Evolutionary conservation across 352 stramenopile species (phyloP).

Genomic region (Globisporangium apiculatum): DNA sequence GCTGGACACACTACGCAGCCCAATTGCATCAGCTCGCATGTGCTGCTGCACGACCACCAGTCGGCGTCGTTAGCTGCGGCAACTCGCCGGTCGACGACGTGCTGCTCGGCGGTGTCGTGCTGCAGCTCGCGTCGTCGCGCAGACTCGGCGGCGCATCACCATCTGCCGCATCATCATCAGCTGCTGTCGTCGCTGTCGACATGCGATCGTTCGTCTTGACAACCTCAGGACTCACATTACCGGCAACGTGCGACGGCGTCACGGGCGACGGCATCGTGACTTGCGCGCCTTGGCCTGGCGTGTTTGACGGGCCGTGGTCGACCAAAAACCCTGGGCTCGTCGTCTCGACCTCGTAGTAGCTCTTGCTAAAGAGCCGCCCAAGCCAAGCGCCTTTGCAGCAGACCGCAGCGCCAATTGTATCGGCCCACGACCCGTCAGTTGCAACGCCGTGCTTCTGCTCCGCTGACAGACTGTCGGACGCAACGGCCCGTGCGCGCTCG

Average conservation of each 20-base stretch:
- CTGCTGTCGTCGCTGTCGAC: slow-evolving; percentile 26
- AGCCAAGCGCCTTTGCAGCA: slow-evolving; percentile 57
- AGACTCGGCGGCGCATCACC: slow-evolving; percentile 24
- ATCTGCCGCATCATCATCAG: slow-evolving; percentile 19
- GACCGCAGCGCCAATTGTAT: slow-evolving; percentile 49
- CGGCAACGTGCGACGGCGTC: slow-evolving; percentile 18
- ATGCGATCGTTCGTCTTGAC: slow-evolving; percentile 17
- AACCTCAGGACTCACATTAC: slow-evolving; percentile 22
- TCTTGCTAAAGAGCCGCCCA: slow-evolving; percentile 45
- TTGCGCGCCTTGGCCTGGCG: slow-evolving; percentile 47
- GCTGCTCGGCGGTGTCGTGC: slow-evolving; percentile 32
- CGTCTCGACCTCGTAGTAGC: slow-evolving; percentile 80
- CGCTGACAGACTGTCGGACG: slow-evolving; percentile 48
- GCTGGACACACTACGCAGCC: slow-evolving; percentile 4
- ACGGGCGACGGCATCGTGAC: slow-evolving; percentile 49
- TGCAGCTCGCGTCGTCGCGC: slow-evolving; percentile 24
- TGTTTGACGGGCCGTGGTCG: slow-evolving; percentile 46
- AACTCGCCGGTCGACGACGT: slow-evolving; percentile 19
- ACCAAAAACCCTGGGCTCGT: slow-evolving; percentile 58
- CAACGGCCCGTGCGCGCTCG: slow-evolving; percentile 50
- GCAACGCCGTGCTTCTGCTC: slow-evolving; percentile 47
- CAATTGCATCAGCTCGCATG: neutral
- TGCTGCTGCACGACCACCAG: slow-evolving; percentile 4
- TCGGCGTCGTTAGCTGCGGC: slow-evolving; percentile 7
- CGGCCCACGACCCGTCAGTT: slow-evolving; percentile 46